Conservation (phyloP, 352 stramenopile species). For the Phytophthora tubulina region DNA sequence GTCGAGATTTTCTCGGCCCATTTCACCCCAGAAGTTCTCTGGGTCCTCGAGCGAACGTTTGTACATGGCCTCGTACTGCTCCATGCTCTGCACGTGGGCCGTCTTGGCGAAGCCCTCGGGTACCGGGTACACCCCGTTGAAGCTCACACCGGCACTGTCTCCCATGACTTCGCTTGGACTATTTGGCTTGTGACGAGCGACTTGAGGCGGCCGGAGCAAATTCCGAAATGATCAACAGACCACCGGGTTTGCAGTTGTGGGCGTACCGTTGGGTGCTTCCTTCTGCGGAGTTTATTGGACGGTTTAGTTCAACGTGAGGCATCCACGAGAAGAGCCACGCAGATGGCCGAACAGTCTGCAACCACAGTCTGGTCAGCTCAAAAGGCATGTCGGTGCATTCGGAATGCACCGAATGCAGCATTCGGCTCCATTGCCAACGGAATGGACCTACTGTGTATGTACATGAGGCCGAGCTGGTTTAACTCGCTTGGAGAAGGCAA, state of each 20-base stretch:
- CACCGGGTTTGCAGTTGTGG: background rate
- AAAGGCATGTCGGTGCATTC: background rate
- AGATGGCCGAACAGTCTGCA: constrained; percentile 15
- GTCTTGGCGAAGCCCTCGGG: constrained; percentile 53
- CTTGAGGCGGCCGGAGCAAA: constrained; percentile 20
- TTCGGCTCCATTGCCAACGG: too few species aligned
- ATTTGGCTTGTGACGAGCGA: background rate
- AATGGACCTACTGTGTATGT: too few species aligned
- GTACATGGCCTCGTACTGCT: constrained; percentile 87
- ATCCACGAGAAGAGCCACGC: constrained; percentile 11
- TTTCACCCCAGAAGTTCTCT: constrained; percentile 91
- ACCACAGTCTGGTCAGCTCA: background rate
- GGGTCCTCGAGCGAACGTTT: constrained; percentile 88
- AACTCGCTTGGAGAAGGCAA: constrained; percentile 12
- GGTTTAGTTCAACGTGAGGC: constrained; percentile 34
- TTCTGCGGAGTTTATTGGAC: background rate
- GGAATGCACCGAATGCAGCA: too few species aligned
- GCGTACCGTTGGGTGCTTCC: background rate
- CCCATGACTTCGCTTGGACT: constrained; percentile 23
- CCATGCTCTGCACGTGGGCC: constrained; percentile 75
- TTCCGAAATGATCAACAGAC: constrained; percentile 22
- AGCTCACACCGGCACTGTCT: constrained; percentile 43
- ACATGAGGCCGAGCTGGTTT: constrained; percentile 2
- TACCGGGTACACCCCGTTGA: constrained; percentile 39
- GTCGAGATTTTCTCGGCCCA: constrained; percentile 88